Percentiles rank a stretch among this genome's conserved stretches.
These are phyloP conservation scores for Phalaenopsis aphrodite DNA, from an alignment of 106 monocot genomes.

Conservation along the genomic window DNA sequence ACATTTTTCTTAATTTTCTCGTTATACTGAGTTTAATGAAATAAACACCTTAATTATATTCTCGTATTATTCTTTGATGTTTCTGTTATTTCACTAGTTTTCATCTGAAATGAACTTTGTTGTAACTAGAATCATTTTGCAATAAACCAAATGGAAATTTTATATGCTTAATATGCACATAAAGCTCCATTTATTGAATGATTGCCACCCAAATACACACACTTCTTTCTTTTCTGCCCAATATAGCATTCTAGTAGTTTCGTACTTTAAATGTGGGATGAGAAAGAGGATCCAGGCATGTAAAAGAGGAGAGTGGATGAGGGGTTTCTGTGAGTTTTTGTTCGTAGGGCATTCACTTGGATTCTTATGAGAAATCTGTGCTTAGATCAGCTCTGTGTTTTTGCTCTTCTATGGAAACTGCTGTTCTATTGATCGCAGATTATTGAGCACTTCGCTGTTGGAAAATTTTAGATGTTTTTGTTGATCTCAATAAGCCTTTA, in stretches of 20 bases:
- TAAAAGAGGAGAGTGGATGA: not conserved
- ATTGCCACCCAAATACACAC: not conserved
- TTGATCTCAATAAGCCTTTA: not conserved
- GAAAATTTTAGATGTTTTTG: too few species aligned
- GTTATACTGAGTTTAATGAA: not conserved
- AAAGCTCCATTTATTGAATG: not conserved
- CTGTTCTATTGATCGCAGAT: not conserved
- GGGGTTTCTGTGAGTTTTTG: not conserved
- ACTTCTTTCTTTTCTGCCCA: not conserved
- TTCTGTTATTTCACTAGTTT: not conserved
- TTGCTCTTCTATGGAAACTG: not conserved
- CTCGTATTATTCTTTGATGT: not conserved
- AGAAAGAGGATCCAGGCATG: not conserved
- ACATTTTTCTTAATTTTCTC: not conserved
- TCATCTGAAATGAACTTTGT: not conserved
- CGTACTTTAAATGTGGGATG: not conserved
- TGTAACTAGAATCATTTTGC: not conserved
- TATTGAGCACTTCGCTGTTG: not conserved
- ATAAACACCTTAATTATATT: not conserved
- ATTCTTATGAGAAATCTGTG: not conserved
- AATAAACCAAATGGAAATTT: not conserved
- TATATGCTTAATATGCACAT: not conserved
- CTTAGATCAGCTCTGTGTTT: not conserved
- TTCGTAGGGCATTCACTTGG: not conserved
- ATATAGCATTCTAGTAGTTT: not conserved